Conservation (phyloP, 192 early-diverging fungal species). For the Mortierella alpina region DNA sequence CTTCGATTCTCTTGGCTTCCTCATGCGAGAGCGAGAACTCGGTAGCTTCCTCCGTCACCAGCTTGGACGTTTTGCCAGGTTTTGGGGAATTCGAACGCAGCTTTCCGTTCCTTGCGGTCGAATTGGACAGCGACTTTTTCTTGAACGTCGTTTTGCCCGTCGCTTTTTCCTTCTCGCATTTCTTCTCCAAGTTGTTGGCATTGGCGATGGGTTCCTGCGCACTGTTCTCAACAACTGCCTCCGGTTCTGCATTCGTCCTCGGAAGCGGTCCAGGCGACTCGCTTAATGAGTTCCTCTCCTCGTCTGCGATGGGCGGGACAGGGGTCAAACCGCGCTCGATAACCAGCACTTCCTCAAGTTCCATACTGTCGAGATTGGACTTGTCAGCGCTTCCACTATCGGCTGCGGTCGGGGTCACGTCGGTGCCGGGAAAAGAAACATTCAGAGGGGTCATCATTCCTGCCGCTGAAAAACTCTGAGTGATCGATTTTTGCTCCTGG, state of each 20-base stretch:
- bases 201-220: too few species aligned
- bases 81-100: constrained; percentile 44
- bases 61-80: constrained; percentile 28
- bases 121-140: constrained; percentile 32
- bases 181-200: not conserved
- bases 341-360: not conserved
- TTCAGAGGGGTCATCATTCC: not conserved
- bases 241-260: too few species aligned
- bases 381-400: not conserved
- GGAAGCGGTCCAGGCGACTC: too few species aligned
- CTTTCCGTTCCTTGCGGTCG: constrained; percentile 23
- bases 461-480: not conserved
- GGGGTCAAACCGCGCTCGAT: not conserved
- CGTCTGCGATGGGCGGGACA: not conserved
- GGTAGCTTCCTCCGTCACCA: constrained; percentile 43
- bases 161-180: not conserved
- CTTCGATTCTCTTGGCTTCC: constrained; percentile 50
- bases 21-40: constrained; percentile 50
- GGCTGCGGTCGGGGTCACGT: too few species aligned
- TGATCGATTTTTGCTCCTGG: constrained; percentile 18
- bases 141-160: constrained; percentile 19
- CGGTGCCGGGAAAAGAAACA: not conserved
- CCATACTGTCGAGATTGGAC: not conserved
- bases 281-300: too few species aligned
- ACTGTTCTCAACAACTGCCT: too few species aligned